Evolutionary conservation across 805 yeast genomes (phyloP).

Genomic region (Candida endomychidarum): DNA sequence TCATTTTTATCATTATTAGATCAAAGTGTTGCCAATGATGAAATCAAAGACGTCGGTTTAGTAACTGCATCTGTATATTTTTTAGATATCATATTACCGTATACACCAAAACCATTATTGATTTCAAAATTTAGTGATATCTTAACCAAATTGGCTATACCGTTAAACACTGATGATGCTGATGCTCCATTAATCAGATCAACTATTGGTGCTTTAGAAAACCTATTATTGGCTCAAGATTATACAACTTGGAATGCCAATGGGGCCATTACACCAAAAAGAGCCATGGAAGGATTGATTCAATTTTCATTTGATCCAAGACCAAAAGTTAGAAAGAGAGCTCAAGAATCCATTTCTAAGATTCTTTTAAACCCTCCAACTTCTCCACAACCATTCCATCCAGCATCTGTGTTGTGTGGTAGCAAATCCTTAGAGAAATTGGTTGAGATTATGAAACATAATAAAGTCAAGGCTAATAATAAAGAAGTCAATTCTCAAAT

Average conservation of each 20-base stretch:
- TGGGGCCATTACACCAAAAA: slow-evolving; percentile 66
- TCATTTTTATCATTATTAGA: slow-evolving; percentile 81
- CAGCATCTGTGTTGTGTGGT: slow-evolving; percentile 69
- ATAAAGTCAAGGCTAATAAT: slow-evolving; percentile 36
- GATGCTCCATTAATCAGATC: slow-evolving; percentile 83
- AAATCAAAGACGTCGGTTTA: slow-evolving; percentile 57
- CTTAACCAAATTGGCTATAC: slow-evolving; percentile 76
- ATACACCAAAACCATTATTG: slow-evolving; percentile 65
- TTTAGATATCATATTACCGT: slow-evolving; percentile 76
- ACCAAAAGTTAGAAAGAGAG: slow-evolving; percentile 94
- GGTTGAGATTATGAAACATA: slow-evolving; percentile 38
- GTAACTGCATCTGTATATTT: slow-evolving; percentile 80
- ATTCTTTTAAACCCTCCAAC: slow-evolving; percentile 69
- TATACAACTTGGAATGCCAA: slow-evolving; percentile 66
- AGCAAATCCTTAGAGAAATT: slow-evolving; percentile 63
- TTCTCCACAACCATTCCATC: slow-evolving; percentile 76
- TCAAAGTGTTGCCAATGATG: slow-evolving; percentile 55
- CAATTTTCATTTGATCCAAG: slow-evolving; percentile 82
- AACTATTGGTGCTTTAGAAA: slow-evolving; percentile 81
- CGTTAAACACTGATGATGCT: slow-evolving; percentile 63
- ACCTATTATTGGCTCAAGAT: slow-evolving; percentile 78
- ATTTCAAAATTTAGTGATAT: slow-evolving; percentile 76
- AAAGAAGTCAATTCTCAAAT: slow-evolving; percentile 56
- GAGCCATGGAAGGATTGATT: slow-evolving; percentile 76
- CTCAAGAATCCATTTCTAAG: slow-evolving; percentile 78